Conservation (phyloP, 148 eudicot species). For the Amaranthus hypochondriacus region DNA sequence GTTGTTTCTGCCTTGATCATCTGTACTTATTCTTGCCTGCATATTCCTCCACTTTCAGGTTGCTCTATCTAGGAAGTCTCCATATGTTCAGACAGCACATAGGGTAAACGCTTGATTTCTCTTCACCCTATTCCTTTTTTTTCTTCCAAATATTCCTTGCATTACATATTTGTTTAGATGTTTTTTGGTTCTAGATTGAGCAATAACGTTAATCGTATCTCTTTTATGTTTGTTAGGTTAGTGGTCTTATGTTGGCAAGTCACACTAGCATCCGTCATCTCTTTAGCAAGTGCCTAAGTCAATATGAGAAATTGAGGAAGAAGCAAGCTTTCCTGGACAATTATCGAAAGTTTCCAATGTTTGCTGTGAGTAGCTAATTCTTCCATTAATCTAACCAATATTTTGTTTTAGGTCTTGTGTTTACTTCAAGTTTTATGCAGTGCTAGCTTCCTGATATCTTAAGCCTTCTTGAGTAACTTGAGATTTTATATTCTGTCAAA, state of each 20-base stretch:
- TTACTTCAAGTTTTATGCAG: background rate
- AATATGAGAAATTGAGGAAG: conserved; percentile 89
- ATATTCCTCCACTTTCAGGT: conserved; percentile 44
- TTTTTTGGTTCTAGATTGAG: background rate
- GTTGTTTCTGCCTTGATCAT: conserved; percentile 2
- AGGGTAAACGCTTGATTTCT: conserved; percentile 45
- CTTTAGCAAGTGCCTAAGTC: conserved; percentile 83
- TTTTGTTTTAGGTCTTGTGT: background rate
- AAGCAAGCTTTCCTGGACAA: conserved; percentile 98
- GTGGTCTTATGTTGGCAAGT: conserved; percentile 97
- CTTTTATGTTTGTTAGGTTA: conserved; percentile 47
- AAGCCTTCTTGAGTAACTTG: background rate
- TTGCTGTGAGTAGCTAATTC: conserved; percentile 63
- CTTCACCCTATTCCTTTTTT: background rate
- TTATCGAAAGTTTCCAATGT: conserved; percentile 88
- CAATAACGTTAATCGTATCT: background rate
- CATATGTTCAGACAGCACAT: conserved; percentile 96
- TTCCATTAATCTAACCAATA: background rate
- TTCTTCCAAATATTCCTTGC: background rate
- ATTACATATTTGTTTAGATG: background rate
- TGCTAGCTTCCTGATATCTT: background rate
- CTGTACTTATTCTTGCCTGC: conserved; percentile 15
- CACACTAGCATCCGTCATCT: conserved; percentile 96
- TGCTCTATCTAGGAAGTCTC: conserved; percentile 95
- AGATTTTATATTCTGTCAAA: background rate